phyloP scores from a whole-genome alignment of 495 filamentous ascomycete species.

The Hyaloscypha finlandica region DNA sequence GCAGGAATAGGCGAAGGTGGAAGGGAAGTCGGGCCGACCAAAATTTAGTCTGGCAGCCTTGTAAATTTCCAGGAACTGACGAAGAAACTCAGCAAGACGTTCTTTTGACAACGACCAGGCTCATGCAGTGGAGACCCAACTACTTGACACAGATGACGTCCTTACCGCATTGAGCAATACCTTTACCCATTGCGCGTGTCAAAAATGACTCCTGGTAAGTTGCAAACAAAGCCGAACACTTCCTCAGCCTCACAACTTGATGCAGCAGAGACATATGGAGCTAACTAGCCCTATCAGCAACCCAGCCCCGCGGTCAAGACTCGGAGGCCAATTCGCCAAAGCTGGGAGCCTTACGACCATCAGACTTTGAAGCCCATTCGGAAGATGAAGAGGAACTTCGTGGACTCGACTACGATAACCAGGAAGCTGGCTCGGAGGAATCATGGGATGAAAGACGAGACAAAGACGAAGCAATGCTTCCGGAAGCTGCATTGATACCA shows the following conservation, averaged over 20 bases:
- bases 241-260: slow-evolving; percentile 8
- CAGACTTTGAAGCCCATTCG: slow-evolving; percentile 8
- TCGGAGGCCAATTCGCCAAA: slow-evolving; percentile 22
- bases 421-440: slow-evolving; percentile 24
- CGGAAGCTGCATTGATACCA: slow-evolving; percentile 24
- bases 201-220: slow-evolving; percentile 19
- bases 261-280: neutral
- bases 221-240: neutral
- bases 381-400: slow-evolving; percentile 37
- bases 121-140: neutral
- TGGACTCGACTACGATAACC: slow-evolving; percentile 28
- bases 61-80: neutral
- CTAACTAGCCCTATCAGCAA: slow-evolving; percentile 6
- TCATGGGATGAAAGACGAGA: slow-evolving; percentile 21
- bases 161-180: neutral
- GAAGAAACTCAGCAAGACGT: neutral
- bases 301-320: slow-evolving; percentile 5
- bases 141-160: neutral
- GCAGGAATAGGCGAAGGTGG: slow-evolving; percentile 7
- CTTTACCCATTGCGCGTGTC: neutral
- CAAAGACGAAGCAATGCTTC: slow-evolving; percentile 31
- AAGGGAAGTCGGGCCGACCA: neutral
- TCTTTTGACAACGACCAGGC: neutral
- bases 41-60: neutral
- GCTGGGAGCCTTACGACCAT: slow-evolving; percentile 5